A percentile compares a stretch with the other conserved stretches of the same genome.
phyloP scores from a whole-genome alignment of 495 filamentous ascomycete species.

The Margaritispora aquatica region DNA sequence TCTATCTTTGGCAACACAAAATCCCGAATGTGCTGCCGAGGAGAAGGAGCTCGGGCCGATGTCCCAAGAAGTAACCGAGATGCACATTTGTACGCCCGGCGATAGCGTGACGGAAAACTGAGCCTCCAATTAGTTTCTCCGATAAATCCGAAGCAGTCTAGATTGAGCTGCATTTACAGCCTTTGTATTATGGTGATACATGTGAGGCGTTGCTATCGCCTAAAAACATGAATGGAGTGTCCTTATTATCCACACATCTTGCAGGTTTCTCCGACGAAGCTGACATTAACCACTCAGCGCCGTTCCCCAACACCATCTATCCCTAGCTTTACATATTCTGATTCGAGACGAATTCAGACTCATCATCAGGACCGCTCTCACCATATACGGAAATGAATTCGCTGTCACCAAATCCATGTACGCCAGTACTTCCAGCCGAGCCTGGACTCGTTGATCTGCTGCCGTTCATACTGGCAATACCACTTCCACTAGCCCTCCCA shows the following conservation, averaged over 20 bases:
- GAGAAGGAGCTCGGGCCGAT: not conserved
- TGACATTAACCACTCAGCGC: not conserved
- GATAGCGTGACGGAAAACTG: not conserved
- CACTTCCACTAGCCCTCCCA: slow-evolving; percentile 25
- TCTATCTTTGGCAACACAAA: not conserved
- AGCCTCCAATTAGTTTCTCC: not conserved
- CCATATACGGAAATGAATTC: slow-evolving; percentile 35
- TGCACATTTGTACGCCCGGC: not conserved
- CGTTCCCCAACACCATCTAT: not conserved
- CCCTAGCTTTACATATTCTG: not conserved
- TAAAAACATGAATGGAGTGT: slow-evolving; percentile 13
- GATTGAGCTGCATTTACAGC: too few species aligned
- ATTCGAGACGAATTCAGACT: not conserved
- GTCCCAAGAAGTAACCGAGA: not conserved
- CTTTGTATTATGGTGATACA: too few species aligned
- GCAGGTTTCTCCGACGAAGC: not conserved
- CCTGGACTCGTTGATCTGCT: slow-evolving; percentile 24
- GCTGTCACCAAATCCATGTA: slow-evolving; percentile 18
- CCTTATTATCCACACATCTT: not conserved
- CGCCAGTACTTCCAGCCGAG: slow-evolving; percentile 17
- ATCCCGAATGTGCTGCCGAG: not conserved
- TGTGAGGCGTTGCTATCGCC: too few species aligned
- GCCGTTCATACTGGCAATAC: slow-evolving; percentile 21
- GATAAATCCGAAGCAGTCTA: too few species aligned
- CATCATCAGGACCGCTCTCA: slow-evolving; percentile 8